Evolutionary conservation across 306 rosid species (phyloP), one percentile per base, ranked within the genome.

Genomic region (Vigna mungo): DNA sequence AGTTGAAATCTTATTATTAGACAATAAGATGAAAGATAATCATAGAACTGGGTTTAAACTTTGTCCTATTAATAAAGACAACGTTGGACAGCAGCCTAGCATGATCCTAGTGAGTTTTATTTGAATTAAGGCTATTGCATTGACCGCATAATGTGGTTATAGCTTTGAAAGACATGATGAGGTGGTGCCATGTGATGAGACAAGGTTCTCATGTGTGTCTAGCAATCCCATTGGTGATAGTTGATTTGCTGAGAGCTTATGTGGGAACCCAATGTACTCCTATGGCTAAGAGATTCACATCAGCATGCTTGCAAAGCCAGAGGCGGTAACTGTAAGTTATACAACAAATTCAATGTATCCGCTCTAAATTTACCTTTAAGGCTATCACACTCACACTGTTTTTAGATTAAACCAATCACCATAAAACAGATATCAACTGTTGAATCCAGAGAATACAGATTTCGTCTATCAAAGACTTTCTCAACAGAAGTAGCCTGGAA

Each of bases 181-280:
- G 17, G 62, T 60, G 73, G 78, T 76, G 85, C 72, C 18, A 25
- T 58, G 71, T 68, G 58, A 30, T 54, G 51, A 65, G 58, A 70
- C 74, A 14, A 60, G 10, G 68, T 59, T 51, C 68, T 82, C 39
- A 30, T 51, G 52, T 60, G 21, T 10, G 18, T 7, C 27, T 30
- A 32, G 15, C 58, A 47, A 55, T 41, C 20, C 30, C 23, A 44
- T n/a, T 71, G 67, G 39, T 61, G 64, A 52, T 11, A 32, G 17
- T 75, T 75, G 72, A 47, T 64, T 44, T 81, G 61, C 48, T 75
- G 6, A 61, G 32, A 61, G 21, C 74, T 70, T 53, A n/a, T 71
- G 75, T 77, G 75, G 82, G 41, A 81, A 53, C 46, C 41, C 14
- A 30, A 27, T 80, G 80, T 74, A 64, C 77, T 18, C 70, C 60